Percentiles rank a stretch among this genome's conserved stretches.
Conservation (phyloP, 306 rosid genomes). For the Vigna nakashimae region DNA sequence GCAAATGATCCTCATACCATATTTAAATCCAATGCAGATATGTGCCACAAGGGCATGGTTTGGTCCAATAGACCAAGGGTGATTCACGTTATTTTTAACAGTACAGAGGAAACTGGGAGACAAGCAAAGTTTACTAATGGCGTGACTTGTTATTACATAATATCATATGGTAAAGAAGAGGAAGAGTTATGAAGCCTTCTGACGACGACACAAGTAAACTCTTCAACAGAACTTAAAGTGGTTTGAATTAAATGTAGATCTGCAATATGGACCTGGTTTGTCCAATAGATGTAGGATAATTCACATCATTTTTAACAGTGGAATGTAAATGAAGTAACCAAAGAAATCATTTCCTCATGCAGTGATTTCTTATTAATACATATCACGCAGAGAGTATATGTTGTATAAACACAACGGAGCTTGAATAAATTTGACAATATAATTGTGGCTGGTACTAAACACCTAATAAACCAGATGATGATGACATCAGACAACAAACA, state of each 20-base stretch:
- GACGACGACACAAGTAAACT: not conserved
- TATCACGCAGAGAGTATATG: not conserved
- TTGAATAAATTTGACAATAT: not conserved
- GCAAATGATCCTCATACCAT: not conserved
- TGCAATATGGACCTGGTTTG: not conserved
- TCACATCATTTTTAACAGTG: not conserved
- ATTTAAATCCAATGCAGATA: not conserved
- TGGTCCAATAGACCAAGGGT: conserved; percentile 20
- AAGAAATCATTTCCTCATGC: not conserved
- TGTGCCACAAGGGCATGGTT: not conserved
- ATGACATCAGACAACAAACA: no score
- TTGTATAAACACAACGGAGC: not conserved
- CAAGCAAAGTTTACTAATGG: not conserved
- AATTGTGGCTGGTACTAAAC: not conserved
- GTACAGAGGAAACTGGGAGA: conserved; percentile 9
- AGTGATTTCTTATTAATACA: not conserved
- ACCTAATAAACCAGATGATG: not conserved
- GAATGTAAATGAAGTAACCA: conserved; percentile 7
- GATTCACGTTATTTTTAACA: not conserved
- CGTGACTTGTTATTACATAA: not conserved
- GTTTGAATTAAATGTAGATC: not conserved
- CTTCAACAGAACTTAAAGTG: not conserved
- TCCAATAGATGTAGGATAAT: conserved; percentile 15
- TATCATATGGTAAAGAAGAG: not conserved
- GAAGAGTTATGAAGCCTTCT: not conserved